Evolutionary conservation across 345 rosid species (phyloP).

Genomic region (Eutrema heterophyllum): DNA sequence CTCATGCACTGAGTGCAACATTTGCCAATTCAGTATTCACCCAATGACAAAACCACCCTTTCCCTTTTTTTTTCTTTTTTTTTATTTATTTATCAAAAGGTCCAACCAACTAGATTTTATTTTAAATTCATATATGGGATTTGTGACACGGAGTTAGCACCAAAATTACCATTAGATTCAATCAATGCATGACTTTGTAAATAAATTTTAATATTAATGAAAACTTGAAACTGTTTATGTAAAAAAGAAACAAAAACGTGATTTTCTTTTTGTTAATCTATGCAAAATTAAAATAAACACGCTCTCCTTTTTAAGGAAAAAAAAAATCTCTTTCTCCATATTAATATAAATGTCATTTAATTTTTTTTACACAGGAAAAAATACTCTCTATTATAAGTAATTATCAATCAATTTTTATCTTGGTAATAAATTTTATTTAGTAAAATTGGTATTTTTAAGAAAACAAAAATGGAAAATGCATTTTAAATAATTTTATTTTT

Average conservation of each 20-base stretch:
- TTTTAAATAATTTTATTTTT: neutral
- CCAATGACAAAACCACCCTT: slow-evolving; percentile 18
- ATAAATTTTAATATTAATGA: neutral
- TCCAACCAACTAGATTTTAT: neutral
- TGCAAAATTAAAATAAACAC: no score
- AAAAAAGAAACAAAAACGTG: neutral
- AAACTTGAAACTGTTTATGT: neutral
- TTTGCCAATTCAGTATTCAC: slow-evolving; percentile 8
- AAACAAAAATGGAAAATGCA: no score
- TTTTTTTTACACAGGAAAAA: neutral
- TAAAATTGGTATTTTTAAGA: neutral
- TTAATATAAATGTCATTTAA: neutral
- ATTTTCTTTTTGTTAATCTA: neutral
- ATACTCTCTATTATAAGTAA: neutral
- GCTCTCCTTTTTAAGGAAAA: neutral
- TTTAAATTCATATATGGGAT: neutral
- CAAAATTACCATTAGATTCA: neutral
- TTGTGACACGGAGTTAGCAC: neutral
- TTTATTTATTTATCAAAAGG: neutral
- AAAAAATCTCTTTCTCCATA: neutral
- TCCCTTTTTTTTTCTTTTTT: neutral
- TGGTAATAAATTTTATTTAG: neutral
- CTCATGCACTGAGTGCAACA: slow-evolving; percentile 28
- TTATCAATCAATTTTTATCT: neutral
- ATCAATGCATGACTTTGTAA: neutral